These are phyloP conservation scores for Talaromyces sp. DNA, from an alignment of 2,329 filamentous ascomycete species.

Conservation along the genomic window DNA sequence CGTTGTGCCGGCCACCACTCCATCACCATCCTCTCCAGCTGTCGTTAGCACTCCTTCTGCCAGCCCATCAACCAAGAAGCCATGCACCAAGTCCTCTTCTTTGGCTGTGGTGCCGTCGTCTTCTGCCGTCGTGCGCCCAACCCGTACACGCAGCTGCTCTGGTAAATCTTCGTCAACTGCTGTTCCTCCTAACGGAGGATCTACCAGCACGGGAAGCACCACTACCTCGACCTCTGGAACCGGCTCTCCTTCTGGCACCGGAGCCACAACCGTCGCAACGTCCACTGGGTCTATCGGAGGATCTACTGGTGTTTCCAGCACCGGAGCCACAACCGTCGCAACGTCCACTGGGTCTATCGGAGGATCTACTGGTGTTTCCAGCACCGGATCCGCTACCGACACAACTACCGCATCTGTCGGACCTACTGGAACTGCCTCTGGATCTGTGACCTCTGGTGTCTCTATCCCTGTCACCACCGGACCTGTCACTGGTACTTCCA, in stretches of 20 bases:
- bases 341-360: background rate
- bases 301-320: slow-evolving; percentile 4
- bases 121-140: background rate
- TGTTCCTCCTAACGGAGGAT: slow-evolving; percentile 8
- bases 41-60: background rate
- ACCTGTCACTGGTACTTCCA: slow-evolving; percentile 4
- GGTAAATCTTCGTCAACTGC: background rate
- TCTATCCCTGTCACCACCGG: slow-evolving; percentile 12
- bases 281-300: background rate
- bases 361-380: slow-evolving; percentile 5
- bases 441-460: slow-evolving; percentile 10
- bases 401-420: slow-evolving; percentile 2
- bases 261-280: background rate
- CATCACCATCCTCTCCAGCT: background rate
- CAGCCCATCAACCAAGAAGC: background rate
- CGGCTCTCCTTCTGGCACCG: background rate
- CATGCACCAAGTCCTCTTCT: slow-evolving; percentile 9
- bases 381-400: background rate
- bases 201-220: background rate
- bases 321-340: background rate
- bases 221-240: background rate
- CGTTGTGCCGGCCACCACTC: background rate
- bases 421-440: slow-evolving; percentile 11
- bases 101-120: background rate
- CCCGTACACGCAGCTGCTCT: background rate